Evolutionary conservation across 2,329 filamentous ascomycete species (phyloP).

Genomic region (Verruconis gallopava): DNA sequence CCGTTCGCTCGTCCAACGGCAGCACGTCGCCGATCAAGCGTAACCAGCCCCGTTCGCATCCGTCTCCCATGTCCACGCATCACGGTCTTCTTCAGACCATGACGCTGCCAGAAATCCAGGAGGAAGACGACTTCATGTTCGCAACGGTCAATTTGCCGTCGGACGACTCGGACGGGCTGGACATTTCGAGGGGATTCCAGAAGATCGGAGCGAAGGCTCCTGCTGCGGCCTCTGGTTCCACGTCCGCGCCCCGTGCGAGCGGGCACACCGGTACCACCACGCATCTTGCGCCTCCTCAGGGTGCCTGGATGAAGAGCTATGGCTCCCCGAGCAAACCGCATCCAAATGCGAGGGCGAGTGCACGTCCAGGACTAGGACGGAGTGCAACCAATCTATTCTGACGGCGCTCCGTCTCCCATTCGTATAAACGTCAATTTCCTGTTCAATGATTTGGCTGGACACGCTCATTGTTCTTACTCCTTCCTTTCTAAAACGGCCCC

Average conservation of each 20-base stretch:
- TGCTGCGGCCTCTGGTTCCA: neutral
- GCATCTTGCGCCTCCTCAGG: no score
- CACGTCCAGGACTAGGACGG: slow-evolving; percentile 4
- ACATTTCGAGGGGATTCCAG: slow-evolving; percentile 63
- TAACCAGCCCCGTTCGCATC: slow-evolving; percentile 2
- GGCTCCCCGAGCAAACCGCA: slow-evolving; percentile 6
- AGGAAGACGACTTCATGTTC: slow-evolving; percentile 6
- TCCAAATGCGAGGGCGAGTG: neutral
- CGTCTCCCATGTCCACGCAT: slow-evolving; percentile 13
- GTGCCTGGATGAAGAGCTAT: slow-evolving; percentile 4
- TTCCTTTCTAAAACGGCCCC: no score
- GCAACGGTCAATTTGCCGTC: slow-evolving; percentile 33
- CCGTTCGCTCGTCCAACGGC: no score
- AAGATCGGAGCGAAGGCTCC: slow-evolving; percentile 46
- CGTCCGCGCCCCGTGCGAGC: neutral
- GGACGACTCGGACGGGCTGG: slow-evolving; percentile 51
- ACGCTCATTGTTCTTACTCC: no score
- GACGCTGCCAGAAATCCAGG: slow-evolving; percentile 9
- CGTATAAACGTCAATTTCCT: no score
- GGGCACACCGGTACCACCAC: no score
- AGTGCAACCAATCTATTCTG: slow-evolving; percentile 4
- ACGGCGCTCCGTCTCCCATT: no score
- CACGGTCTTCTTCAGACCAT: slow-evolving; percentile 3
- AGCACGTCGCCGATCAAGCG: slow-evolving; percentile 23
- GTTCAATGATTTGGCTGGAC: no score